These are phyloP conservation scores for Paraurostyla sp. DNA, from an alignment of 73 alveolate species.

Conservation along the genomic window DNA sequence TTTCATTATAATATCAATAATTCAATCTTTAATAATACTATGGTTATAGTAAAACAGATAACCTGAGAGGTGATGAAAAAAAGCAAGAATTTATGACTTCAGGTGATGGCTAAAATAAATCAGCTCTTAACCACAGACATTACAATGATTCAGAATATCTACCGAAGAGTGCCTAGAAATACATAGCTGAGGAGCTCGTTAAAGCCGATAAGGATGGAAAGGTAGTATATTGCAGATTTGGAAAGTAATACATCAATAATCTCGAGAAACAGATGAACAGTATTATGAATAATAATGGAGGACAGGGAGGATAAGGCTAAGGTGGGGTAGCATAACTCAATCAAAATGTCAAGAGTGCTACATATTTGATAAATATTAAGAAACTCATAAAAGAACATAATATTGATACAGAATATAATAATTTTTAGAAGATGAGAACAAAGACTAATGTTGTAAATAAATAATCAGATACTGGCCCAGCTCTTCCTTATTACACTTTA, in stretches of 20 bases:
- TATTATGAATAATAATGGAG: neutral
- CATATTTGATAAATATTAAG: conserved; percentile 55
- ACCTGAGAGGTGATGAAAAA: conserved; percentile 16
- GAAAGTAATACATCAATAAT: conserved; percentile 43
- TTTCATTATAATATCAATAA: too few species aligned
- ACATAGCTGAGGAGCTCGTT: conserved; percentile 29
- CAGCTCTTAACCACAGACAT: neutral
- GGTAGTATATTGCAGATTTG: conserved; percentile 57
- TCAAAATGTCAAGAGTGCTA: conserved; percentile 15
- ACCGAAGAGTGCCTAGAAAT: too few species aligned
- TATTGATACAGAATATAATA: conserved; percentile 42
- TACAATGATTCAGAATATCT: neutral
- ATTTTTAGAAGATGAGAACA: neutral
- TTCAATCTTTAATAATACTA: neutral
- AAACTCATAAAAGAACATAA: conserved; percentile 63
- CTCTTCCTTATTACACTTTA: conserved; percentile 74
- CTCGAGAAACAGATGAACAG: conserved; percentile 31
- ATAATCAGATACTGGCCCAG: conserved; percentile 18
- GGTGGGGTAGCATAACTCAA: neutral
- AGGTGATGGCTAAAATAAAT: too few species aligned
- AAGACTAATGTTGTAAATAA: neutral
- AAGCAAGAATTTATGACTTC: neutral
- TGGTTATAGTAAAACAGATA: conserved; percentile 14
- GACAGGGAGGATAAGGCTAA: neutral
- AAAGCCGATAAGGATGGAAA: conserved; percentile 19